phyloP scores from a whole-genome alignment of 108 stramenopile species.

The Schizochytrium sp. region DNA sequence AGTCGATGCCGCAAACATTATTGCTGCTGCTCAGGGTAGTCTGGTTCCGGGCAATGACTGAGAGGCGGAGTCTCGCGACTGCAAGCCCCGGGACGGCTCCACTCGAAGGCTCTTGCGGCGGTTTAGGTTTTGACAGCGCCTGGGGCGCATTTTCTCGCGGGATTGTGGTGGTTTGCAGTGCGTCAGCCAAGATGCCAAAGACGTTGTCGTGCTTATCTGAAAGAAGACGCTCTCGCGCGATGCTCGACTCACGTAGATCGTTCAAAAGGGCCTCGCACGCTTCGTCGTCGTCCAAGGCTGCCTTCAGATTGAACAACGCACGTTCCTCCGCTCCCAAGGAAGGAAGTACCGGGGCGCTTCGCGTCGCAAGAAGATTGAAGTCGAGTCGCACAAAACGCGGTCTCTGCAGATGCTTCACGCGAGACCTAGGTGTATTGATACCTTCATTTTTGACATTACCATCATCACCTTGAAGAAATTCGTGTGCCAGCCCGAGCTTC shows the following conservation, averaged over 20 bases:
- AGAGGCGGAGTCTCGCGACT: too few relatives aligned
- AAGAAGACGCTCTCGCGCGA: background rate
- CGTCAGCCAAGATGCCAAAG: background rate
- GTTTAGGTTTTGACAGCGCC: too few relatives aligned
- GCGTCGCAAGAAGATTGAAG: background rate
- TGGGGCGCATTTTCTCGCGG: too few relatives aligned
- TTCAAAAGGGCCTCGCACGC: background rate
- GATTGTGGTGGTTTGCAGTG: too few relatives aligned
- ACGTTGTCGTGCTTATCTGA: background rate
- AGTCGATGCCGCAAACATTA: background rate
- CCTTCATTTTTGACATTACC: too few relatives aligned
- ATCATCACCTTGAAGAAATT: too few relatives aligned
- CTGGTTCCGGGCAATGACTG: too few relatives aligned
- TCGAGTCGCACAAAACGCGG: background rate
- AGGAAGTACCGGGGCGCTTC: background rate
- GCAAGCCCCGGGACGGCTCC: too few relatives aligned
- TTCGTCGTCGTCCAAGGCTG: background rate
- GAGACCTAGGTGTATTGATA: too few relatives aligned
- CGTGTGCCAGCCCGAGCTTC: too few relatives aligned
- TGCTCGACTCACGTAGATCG: background rate
- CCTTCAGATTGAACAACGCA: background rate
- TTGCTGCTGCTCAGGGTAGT: background rate
- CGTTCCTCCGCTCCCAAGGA: background rate
- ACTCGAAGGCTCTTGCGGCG: too few relatives aligned
- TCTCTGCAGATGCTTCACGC: background rate